These are phyloP conservation scores for Aureobasidium sp. DNA, from an alignment of 2,329 filamentous ascomycete genomes.

Conservation along the genomic window DNA sequence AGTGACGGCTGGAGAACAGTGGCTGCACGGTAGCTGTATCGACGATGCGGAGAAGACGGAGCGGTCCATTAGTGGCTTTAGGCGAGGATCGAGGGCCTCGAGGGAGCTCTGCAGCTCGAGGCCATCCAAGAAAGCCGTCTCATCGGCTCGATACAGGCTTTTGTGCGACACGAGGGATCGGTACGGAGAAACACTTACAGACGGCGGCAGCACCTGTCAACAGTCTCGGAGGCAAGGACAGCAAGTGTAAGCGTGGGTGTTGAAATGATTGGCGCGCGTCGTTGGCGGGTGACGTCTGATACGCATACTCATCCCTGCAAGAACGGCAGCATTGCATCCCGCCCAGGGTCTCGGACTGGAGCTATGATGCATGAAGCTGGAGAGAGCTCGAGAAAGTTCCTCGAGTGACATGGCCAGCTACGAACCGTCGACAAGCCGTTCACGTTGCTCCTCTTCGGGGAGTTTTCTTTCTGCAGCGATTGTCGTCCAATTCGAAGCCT, in stretches of 20 bases:
- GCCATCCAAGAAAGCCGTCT: background rate
- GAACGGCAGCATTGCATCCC: constrained; percentile 2
- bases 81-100: constrained; percentile 1
- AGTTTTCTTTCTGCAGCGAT: background rate
- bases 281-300: constrained; percentile 5
- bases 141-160: background rate
- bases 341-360: background rate
- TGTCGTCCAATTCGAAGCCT: background rate
- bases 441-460: background rate
- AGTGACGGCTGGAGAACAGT: constrained; percentile 5
- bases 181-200: background rate
- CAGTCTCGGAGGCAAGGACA: background rate
- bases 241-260: constrained; percentile 6
- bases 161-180: background rate
- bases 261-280: constrained; percentile 7
- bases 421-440: background rate
- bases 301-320: constrained; percentile 9
- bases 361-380: constrained; percentile 9
- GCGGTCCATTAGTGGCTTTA: background rate
- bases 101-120: constrained; percentile 5
- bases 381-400: background rate
- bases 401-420: background rate
- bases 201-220: constrained; percentile 7
- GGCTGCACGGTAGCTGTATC: constrained; percentile 8
- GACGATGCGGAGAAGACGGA: constrained; percentile 10